Base-by-base conservation (phyloP, 140 eudicot genomes). In the Flaveria floridana region DNA sequence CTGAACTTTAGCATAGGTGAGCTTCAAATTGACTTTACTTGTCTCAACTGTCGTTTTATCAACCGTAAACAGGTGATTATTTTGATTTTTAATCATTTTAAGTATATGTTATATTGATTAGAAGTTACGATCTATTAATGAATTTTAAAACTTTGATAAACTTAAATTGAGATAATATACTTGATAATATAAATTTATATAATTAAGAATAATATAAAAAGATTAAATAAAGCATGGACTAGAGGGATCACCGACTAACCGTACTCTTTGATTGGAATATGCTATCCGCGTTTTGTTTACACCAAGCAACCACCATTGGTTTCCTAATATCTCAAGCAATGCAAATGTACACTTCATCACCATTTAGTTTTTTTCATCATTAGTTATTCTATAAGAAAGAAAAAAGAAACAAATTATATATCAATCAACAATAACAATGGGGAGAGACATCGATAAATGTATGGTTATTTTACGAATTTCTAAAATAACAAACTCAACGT, bases 221-320 rank as follows among this genome's bases (percentile, higher is more conserved):
- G 26, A 20, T 3, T 1, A 56, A 56, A 56, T 18, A 56, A 56
- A 56, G 11, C 13, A 16, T 2, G 63, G 63, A 56, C 14, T 56
- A 15, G 47, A 30, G 47, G 69, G 69, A 63, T 63, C 69, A 63
- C 69, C 69, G 69, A 63, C 69, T 63, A 63, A 63, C 47, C 23
- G 47, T 63, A 63, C 69, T 28, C 47, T 30, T 15, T 63, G 13
- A 23, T 63, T 63, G 69, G 69, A 63, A 63, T 28, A 30, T 63
- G 69, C 69, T 6, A 63, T 63, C 46, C 47, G 21, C 47, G 47
- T 61, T 61, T 61, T 61, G 42, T 61, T 61, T 61, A 6, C 67
- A 61, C 20, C 19, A 28, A 63, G 69, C 47, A 30, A 63, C 46
- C 20, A 63, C 46, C 67, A n/a, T 61, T 61, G 10, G 67, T 25